Base-by-base conservation (phyloP, 2,329 filamentous ascomycete species). In the Penicillium glabrum region DNA sequence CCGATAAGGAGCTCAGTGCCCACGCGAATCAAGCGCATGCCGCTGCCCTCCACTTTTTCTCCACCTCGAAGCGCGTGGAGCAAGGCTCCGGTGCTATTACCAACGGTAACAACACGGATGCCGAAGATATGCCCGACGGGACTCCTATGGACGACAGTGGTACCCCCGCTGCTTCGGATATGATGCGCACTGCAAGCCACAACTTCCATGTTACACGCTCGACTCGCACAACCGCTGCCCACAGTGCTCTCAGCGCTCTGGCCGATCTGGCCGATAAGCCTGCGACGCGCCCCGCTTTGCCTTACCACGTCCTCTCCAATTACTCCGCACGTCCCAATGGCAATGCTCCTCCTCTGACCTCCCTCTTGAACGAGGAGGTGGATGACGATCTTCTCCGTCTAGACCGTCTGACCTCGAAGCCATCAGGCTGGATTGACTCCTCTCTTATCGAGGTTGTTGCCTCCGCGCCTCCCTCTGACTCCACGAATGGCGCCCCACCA, bases 1-100 rank as follows among this genome's bases (percentile, higher is more conserved):
- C 84, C 3, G 85, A 88, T 59, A 88, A 87, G 74, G 86, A 88
- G 70, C 79, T 88, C 52, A 81, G 81, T 51, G 77, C 84, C 69
- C 83, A 85, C 54, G 85, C 84, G 58, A 86, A 86, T 63, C 80
- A 82, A 46, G 86, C 86, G 3, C 83, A 85, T 50, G 77, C 83
- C 29, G 85, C 84, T 5, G 82, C 86, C 1, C 79, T 82, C 4
- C 77, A 80, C 60, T 80, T 79, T 72, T 86, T 88, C 70, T 79
- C 83, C 54, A 83, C 83, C 54, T 82, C 82, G n/a, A 76, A 74
- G 59, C 72, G 76, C 33, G 66, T 73, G 8, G 77, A 77, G 49
- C 72, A 79, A 35, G 76, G 69, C 9, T 71, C 68, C 5, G 72
- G 70, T n/a, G 69, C 72, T 5, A 64, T 69, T 5, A 71, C 69